Base-by-base conservation (phyloP, 2,329 filamentous ascomycete genomes). In the Neodidymelliopsis sp. region DNA sequence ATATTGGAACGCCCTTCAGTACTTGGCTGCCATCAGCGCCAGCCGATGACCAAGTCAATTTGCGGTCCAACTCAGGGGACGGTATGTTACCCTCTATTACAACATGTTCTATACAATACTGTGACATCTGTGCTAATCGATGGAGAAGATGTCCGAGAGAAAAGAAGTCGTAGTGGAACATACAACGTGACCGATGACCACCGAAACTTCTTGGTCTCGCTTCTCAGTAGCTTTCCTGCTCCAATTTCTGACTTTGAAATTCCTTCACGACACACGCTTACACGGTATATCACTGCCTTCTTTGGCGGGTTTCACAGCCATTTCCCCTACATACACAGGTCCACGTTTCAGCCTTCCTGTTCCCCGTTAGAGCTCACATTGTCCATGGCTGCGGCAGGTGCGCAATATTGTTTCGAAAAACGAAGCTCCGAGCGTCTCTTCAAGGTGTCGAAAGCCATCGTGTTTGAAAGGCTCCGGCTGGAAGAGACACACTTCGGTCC, bases 371-470 rank as follows among this genome's bases (percentile, higher is more conserved):
- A 70, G 35, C 57, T 71, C 5, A 66, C 67, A 2, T 49, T 72
- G 5, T 60, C 64, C 4, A 70, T 72, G 58, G 65, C 63, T 31
- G 63, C 67, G 11, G 61, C 65, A 12, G 69, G 69, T 6, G 67
- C 69, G 9, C 66, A 70, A 30, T 70, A 69, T 33, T 66, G 67
- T 31, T 71, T 71, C 24, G 69, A 72, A 43, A 53, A 58, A 35
- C 51, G 56, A 30, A 69, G 65, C 34, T 59, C 62, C 2, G 59
- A 67, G 15, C 57, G 60, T 13, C 54, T 72, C 2, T 70, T 69
- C 44, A 53, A 59, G 2, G 60, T 64, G 10, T 53, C 67, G 1
- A 69, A 68, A 50, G 54, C 59, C 2, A 68, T 72, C 24, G 60
- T 68, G 0, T 61, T 63, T 13, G 62, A 68, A 38, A 56, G 62